Conservation (phyloP, 768 basidiomycete genomes). For the Rhodotorula paludigena region DNA sequence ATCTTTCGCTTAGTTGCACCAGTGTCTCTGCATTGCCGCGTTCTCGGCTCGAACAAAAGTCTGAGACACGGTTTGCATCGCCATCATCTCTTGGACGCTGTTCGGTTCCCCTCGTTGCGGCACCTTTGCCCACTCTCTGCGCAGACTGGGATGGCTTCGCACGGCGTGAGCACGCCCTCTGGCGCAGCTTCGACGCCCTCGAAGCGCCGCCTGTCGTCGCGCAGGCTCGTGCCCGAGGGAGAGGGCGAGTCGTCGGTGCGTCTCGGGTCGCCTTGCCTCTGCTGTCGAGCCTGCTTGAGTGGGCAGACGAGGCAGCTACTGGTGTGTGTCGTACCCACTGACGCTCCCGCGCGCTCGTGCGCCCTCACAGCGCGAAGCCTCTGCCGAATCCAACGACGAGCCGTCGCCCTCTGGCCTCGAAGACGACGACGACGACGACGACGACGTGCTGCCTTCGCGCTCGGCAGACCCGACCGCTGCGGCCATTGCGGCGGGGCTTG, state of each 20-base stretch:
- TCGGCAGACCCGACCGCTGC: background rate
- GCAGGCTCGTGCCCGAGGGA: conserved; percentile 15
- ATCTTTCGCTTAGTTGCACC: no score
- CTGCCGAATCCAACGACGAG: conserved; percentile 37
- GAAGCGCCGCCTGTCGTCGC: background rate
- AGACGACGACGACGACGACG: conserved; percentile 8
- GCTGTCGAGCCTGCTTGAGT: no score
- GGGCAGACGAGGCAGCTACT: background rate
- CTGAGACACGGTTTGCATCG: no score
- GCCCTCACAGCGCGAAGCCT: conserved; percentile 28
- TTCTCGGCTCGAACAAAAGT: no score
- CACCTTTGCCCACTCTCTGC: no score
- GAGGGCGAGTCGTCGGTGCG: conserved; percentile 28
- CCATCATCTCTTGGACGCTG: no score
- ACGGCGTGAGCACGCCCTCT: background rate
- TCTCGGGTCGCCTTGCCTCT: no score
- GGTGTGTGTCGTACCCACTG: no score
- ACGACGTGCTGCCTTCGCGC: background rate
- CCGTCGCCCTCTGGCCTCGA: background rate
- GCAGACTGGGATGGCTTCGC: background rate
- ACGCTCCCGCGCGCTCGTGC: background rate
- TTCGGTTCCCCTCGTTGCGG: no score
- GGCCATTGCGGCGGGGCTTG: background rate
- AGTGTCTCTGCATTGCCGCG: no score
- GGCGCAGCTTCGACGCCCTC: background rate